Evolutionary conservation across 129 eudicot genomes (phyloP).

Genomic region (Artemisia argyi): DNA sequence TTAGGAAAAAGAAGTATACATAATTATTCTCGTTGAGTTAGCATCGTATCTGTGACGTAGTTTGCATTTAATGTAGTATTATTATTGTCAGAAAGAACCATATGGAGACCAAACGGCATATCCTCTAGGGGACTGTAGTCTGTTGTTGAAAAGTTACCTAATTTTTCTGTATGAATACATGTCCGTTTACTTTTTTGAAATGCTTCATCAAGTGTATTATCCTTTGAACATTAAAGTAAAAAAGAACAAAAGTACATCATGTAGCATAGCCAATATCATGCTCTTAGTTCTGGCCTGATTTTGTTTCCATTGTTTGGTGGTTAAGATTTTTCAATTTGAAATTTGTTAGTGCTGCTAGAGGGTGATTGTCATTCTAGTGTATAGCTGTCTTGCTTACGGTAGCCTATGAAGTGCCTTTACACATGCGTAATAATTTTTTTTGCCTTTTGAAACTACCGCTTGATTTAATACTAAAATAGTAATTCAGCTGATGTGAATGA

Average conservation of each 20-base stretch:
- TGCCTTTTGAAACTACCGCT: too few species aligned
- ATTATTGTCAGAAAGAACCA: constrained; percentile 13
- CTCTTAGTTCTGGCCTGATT: too few species aligned
- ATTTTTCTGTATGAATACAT: background rate
- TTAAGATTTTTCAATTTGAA: too few species aligned
- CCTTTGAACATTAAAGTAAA: background rate
- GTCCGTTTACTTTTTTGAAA: background rate
- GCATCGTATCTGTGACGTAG: background rate
- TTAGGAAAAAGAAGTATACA: background rate
- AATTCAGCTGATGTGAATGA: too few species aligned
- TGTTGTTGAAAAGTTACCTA: background rate
- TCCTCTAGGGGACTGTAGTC: background rate
- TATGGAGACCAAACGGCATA: background rate
- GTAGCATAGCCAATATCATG: too few species aligned
- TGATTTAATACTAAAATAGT: too few species aligned
- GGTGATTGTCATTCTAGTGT: too few species aligned
- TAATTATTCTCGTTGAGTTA: background rate
- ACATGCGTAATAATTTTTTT: too few species aligned
- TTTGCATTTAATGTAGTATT: constrained; percentile 4
- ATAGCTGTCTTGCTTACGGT: too few species aligned
- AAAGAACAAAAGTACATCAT: background rate
- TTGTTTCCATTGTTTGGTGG: too few species aligned
- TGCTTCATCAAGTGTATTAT: background rate
- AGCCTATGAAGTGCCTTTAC: too few species aligned
- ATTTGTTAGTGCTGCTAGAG: too few species aligned